These are phyloP conservation scores for Ajuga reptans DNA, from an alignment of 305 asterid genomes.

Conservation along the genomic window DNA sequence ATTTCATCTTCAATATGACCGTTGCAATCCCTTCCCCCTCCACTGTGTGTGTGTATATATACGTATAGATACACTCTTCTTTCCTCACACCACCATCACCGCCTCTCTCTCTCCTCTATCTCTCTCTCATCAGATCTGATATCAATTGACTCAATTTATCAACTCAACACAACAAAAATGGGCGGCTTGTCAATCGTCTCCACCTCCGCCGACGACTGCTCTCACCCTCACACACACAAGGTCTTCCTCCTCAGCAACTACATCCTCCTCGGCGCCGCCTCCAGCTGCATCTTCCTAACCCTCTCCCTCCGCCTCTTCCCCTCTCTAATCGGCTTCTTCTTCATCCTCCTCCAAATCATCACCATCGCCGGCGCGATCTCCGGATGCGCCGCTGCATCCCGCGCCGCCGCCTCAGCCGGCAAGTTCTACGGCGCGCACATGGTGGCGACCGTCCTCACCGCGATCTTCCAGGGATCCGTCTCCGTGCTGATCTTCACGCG, in stretches of 20 bases:
- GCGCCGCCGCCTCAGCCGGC: slow-evolving; percentile 43
- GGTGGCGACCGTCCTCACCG: slow-evolving; percentile 79
- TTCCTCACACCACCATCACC: not conserved
- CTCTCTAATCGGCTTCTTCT: slow-evolving; percentile 60
- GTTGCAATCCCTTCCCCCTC: slow-evolving; percentile 15
- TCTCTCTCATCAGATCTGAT: slow-evolving; percentile 1
- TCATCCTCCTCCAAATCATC: slow-evolving; percentile 73
- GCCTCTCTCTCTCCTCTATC: not conserved
- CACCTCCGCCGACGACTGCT: slow-evolving; percentile 31
- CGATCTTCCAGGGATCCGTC: slow-evolving; percentile 89
- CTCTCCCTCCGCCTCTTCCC: slow-evolving; percentile 91
- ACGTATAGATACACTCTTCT: not conserved
- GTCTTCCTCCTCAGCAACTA: slow-evolving; percentile 64
- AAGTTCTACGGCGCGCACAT: slow-evolving; percentile 83
- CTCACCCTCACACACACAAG: slow-evolving; percentile 53
- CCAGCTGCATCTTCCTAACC: slow-evolving; percentile 83
- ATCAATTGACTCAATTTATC: not conserved
- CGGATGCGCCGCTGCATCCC: slow-evolving; percentile 75
- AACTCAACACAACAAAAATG: slow-evolving; percentile 8
- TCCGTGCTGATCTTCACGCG: slow-evolving; percentile 76
- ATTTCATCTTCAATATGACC: slow-evolving; percentile 28
- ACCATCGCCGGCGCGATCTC: slow-evolving; percentile 76
- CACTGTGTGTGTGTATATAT: not conserved
- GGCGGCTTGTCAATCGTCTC: slow-evolving; percentile 46
- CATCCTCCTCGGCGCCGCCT: slow-evolving; percentile 72